Base-by-base conservation (phyloP, 805 yeast species). In the Pachysolen tannophilus region DNA sequence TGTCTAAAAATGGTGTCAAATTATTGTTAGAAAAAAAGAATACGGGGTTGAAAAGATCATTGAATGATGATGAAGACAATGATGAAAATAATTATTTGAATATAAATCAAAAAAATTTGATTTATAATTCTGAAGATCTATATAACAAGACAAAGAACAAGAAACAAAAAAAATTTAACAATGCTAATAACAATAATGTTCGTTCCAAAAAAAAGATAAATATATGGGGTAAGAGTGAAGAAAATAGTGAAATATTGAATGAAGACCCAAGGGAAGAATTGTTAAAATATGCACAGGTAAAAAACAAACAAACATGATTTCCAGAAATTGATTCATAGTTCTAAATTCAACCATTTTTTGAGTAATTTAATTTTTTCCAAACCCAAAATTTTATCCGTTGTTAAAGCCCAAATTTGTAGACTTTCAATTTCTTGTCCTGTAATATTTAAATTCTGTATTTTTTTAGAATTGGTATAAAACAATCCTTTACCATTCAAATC, bases 1-100 rank as follows among this genome's bases (percentile, higher is more conserved):
- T 30, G 1, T 51, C 58, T 4, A 34, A 31, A 6, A 37, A 41
- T 18, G 57, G 57, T 1, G 38, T 44, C 4, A 35, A 46, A 27
- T 37, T 30, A 2, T 33, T 44, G 6, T 34, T 49, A 11, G 19
- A 28, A n/a, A 50, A 48, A 27, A n/a, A n/a, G n/a, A n/a, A n/a
- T n/a, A 43, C 42, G 20, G 41, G 46, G 2, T 45, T 39, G 20
- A 48, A 41, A 30, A 44, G 38, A 17, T 15, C 34, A 11, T 8
- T 41, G n/a, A n/a, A n/a, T n/a, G n/a, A n/a, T n/a, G n/a, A n/a
- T 7, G 47, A 41, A 20, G 46, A 46, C 2, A 10, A 30, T 1
- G 34, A 24, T 30, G 26, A 14, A 24, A 28, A 28, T n/a, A 25
- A 5, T 20, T 13, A 20, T 13, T 7, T 13, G 8, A 17, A 17